Evolutionary conservation across 2,329 filamentous ascomycete genomes (phyloP).

Genomic region (Fusarium nelsonii): DNA sequence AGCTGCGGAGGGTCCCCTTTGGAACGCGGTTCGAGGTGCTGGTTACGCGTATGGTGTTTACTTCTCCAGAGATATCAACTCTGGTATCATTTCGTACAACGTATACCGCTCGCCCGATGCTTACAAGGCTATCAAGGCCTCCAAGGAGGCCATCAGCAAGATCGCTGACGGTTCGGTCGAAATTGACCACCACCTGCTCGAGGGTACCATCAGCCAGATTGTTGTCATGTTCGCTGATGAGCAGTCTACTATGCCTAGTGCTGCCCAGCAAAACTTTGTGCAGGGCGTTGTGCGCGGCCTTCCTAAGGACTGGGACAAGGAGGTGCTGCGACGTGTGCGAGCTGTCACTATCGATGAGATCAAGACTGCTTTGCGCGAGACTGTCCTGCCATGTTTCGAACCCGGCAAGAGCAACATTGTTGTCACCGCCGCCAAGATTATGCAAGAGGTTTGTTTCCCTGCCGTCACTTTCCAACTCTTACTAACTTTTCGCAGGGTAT

Average conservation of each 20-base stretch:
- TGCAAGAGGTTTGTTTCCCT: slow-evolving; percentile 78
- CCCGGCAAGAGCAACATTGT: slow-evolving; percentile 86
- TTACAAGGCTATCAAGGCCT: slow-evolving; percentile 85
- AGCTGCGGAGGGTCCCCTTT: slow-evolving; percentile 92
- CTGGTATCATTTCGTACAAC: slow-evolving; percentile 83
- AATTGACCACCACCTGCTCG: slow-evolving; percentile 85
- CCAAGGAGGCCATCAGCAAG: slow-evolving; percentile 78
- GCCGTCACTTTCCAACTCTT: background rate
- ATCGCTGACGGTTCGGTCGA: slow-evolving; percentile 77
- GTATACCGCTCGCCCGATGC: slow-evolving; percentile 93
- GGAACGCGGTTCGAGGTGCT: slow-evolving; percentile 91
- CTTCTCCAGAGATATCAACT: slow-evolving; percentile 82
- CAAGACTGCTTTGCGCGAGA: slow-evolving; percentile 76
- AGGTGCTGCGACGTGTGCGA: slow-evolving; percentile 81
- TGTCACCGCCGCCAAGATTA: slow-evolving; percentile 86
- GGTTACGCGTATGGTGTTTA: slow-evolving; percentile 91
- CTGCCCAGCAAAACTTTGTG: slow-evolving; percentile 86
- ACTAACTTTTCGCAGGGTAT: slow-evolving; percentile 68
- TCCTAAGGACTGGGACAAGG: slow-evolving; percentile 80
- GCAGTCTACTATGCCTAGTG: slow-evolving; percentile 84
- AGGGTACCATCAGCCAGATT: slow-evolving; percentile 91
- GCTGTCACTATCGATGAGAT: slow-evolving; percentile 83
- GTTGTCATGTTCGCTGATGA: slow-evolving; percentile 89
- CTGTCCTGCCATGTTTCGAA: slow-evolving; percentile 84
- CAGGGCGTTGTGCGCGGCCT: slow-evolving; percentile 83